These are phyloP conservation scores for Malassezia pachydermatis DNA, from an alignment of 1,284 basidiomycete genomes.

Conservation along the genomic window DNA sequence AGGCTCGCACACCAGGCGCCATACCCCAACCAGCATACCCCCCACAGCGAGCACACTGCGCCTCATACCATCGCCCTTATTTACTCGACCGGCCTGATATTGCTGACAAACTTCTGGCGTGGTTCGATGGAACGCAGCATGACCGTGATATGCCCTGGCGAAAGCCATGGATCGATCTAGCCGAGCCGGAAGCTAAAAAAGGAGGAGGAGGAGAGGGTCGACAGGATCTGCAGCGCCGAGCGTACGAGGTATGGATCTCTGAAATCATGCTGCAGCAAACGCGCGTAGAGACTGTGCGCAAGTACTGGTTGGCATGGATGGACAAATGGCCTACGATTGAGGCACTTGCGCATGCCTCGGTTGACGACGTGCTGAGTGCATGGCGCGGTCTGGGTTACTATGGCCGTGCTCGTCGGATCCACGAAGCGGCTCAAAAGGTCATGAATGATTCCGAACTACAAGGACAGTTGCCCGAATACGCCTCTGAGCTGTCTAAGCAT, in stretches of 20 bases:
- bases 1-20: neutral
- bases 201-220: too few relatives aligned
- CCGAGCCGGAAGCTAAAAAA: neutral
- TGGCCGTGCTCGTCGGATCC: slow-evolving; percentile 40
- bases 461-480: slow-evolving; percentile 67
- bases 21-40: neutral
- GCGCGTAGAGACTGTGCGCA: slow-evolving; percentile 49
- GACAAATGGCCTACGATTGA: slow-evolving; percentile 44
- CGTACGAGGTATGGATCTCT: slow-evolving; percentile 66
- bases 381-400: slow-evolving; percentile 46
- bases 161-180: slow-evolving; percentile 53
- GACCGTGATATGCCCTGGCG: slow-evolving; percentile 76
- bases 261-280: slow-evolving; percentile 98
- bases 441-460: slow-evolving; percentile 50
- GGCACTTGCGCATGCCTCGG: slow-evolving; percentile 61
- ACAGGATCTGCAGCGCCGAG: slow-evolving; percentile 49
- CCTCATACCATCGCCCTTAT: slow-evolving; percentile 27
- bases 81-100: slow-evolving; percentile 19
- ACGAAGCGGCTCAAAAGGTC: slow-evolving; percentile 35
- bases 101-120: slow-evolving; percentile 48
- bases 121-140: slow-evolving; percentile 61
- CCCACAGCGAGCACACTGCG: slow-evolving; percentile 11
- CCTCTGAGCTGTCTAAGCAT: slow-evolving; percentile 67
- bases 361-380: slow-evolving; percentile 39
- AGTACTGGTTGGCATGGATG: slow-evolving; percentile 43